Evolutionary conservation across 2,329 filamentous ascomycete genomes (phyloP), one percentile per base, ranked within the genome.

Genomic region (Volutella citrinella): DNA sequence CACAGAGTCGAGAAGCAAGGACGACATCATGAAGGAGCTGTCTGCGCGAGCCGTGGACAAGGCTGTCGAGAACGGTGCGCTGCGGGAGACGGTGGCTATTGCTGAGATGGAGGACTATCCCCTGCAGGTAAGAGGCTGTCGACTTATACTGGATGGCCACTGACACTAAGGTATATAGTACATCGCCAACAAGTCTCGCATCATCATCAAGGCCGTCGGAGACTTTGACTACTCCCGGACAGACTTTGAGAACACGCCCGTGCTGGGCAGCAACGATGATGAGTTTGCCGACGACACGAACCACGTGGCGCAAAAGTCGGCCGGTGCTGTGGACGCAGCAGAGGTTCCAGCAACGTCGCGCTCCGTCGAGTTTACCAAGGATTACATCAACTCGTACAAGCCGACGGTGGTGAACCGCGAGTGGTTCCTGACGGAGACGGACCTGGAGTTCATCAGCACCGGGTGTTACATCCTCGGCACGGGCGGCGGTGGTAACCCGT

Each of bases 381-480:
- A n/a, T n/a, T n/a, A n/a, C n/a, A n/a, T n/a, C n/a, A n/a, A n/a
- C n/a, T 47, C 45, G 1, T 76, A 76, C 47, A 60, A 51, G 6
- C 74, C 74, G 4, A 61, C 57, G 1, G 63, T 72, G 7, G 54
- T 54, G 17, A 59, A 65, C 18, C 63, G 72, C 8, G 47, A 66
- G 18, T 79, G 75, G 75, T 65, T 67, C 35, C 50, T 79, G 24
- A 70, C 61, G 15, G 70, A 75, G 45, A 70, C 68, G 0, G 76
- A 78, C 48, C 55, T 78, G 6, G 49, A 57, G 25, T 78, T 69
- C 53, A 69, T 79, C 18, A 57, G 68, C 0, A 68, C 64, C 10
- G 75, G 75, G 4, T 75, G 72, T 48, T 75, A 76, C 35, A 70
- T 79, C 32, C 61, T 79, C 0, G 74, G 72, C 5, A 74, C 70